Evolutionary conservation across 345 rosid genomes (phyloP).

Genomic region (Psidium friedrichsthalianum): DNA sequence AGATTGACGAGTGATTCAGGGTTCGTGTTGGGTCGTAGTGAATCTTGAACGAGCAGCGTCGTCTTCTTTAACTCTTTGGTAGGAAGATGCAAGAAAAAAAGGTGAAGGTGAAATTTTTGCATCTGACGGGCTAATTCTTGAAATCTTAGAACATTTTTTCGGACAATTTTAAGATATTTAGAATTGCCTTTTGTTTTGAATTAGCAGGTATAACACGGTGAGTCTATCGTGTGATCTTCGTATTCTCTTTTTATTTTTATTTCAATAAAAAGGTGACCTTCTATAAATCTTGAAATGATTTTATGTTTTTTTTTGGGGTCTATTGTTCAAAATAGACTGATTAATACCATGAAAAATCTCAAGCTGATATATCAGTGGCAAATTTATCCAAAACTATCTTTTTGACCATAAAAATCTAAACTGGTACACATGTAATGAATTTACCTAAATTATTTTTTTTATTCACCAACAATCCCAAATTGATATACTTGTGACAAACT

Average conservation of each 20-base stretch:
- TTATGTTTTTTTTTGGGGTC: fast-evolving
- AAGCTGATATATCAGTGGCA: no score
- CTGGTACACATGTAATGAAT: no score
- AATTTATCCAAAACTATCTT: no score
- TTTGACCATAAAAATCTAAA: no score
- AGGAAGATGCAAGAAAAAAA: not conserved
- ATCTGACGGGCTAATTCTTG: no score
- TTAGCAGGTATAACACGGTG: not conserved
- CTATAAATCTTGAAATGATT: not conserved
- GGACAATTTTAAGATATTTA: not conserved
- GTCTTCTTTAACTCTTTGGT: not conserved
- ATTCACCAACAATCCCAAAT: no score
- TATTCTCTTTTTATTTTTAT: not conserved
- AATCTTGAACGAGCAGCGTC: not conserved
- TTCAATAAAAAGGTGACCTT: not conserved
- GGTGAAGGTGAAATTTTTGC: no score
- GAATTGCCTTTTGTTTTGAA: not conserved
- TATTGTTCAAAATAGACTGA: fast-evolving
- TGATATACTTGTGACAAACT: no score
- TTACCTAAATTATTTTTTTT: no score
- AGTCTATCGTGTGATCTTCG: not conserved
- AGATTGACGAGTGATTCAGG: not conserved
- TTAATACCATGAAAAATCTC: no score
- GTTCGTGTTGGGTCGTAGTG: not conserved
- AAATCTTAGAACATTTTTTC: not conserved